phyloP scores from a whole-genome alignment of 768 basidiomycete genomes.

The Psilocybe sp. region DNA sequence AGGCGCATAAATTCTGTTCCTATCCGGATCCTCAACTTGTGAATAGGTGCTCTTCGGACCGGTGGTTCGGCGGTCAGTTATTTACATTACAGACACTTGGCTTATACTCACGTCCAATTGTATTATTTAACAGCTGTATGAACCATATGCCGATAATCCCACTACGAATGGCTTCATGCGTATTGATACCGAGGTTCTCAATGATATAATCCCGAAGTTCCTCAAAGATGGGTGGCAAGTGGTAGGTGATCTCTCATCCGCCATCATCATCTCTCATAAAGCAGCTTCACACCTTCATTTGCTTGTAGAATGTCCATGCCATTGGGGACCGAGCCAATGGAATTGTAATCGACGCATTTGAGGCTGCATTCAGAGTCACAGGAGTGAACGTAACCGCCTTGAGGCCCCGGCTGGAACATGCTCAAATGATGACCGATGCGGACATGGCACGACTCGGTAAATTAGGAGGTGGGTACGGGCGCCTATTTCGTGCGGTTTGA shows the following conservation, averaged over 20 bases:
- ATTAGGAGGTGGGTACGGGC: constrained; percentile 61
- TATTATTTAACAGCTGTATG: constrained; percentile 51
- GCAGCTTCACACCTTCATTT: not conserved
- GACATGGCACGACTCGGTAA: constrained; percentile 78
- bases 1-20: constrained; percentile 1
- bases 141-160: constrained; percentile 81
- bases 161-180: constrained; percentile 78
- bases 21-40: not conserved
- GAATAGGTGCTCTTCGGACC: constrained; percentile 77
- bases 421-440: constrained; percentile 75
- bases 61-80: constrained; percentile 78
- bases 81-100: not conserved
- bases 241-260: constrained; percentile 41
- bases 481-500: not conserved
- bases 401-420: constrained; percentile 86
- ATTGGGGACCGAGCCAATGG: constrained; percentile 88
- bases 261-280: not conserved
- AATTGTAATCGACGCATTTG: constrained; percentile 81
- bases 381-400: constrained; percentile 60
- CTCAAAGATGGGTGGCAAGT: constrained; percentile 88
- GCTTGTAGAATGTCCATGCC: constrained; percentile 75
- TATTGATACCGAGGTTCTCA: constrained; percentile 57
- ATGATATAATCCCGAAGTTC: constrained; percentile 63
- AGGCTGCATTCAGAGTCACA: constrained; percentile 59
- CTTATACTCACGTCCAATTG: not conserved